A percentile compares a stretch with the other conserved stretches of the same genome.
These are phyloP conservation scores for Phylloporus sp. DNA, from an alignment of 768 basidiomycete species.

Conservation along the genomic window DNA sequence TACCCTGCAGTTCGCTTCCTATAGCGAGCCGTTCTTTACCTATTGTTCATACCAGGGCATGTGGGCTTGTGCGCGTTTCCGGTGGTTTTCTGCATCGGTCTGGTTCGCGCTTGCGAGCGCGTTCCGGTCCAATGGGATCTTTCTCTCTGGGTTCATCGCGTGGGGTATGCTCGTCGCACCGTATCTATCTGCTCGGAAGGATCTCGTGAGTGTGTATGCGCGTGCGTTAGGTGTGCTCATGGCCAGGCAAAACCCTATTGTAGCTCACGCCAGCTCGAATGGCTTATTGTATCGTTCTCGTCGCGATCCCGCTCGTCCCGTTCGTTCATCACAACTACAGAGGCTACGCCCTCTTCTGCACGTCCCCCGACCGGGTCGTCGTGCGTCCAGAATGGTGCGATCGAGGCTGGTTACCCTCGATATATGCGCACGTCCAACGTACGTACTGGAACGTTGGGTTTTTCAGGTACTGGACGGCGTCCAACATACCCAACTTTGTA, in stretches of 20 bases:
- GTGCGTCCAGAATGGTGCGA: conserved; percentile 59
- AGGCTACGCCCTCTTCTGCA: conserved; percentile 69
- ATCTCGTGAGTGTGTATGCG: conserved; percentile 15
- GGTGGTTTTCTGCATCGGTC: conserved; percentile 53
- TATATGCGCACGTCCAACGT: conserved; percentile 78
- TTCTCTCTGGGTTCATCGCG: conserved; percentile 70
- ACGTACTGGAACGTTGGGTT: conserved; percentile 87
- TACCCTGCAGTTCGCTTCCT: conserved; percentile 65
- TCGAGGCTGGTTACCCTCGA: conserved; percentile 46
- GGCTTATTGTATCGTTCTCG: conserved; percentile 37
- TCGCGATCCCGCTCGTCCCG: conserved; percentile 50
- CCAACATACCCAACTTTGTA: conserved; percentile 86
- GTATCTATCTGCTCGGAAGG: conserved; percentile 36
- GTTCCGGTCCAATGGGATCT: conserved; percentile 76
- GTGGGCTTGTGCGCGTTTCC: conserved; percentile 29
- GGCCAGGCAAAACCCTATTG: background rate
- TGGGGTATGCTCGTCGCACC: conserved; percentile 68
- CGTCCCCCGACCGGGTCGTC: background rate
- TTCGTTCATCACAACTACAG: conserved; percentile 66
- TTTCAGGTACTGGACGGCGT: conserved; percentile 76
- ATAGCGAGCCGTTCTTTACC: conserved; percentile 85
- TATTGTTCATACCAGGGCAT: conserved; percentile 61
- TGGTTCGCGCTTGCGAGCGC: conserved; percentile 57
- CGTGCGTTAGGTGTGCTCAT: background rate
- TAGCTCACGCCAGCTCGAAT: conserved; percentile 35